phyloP scores from a whole-genome alignment of 495 filamentous ascomycete species.

The Hypoxylon fuscum region DNA sequence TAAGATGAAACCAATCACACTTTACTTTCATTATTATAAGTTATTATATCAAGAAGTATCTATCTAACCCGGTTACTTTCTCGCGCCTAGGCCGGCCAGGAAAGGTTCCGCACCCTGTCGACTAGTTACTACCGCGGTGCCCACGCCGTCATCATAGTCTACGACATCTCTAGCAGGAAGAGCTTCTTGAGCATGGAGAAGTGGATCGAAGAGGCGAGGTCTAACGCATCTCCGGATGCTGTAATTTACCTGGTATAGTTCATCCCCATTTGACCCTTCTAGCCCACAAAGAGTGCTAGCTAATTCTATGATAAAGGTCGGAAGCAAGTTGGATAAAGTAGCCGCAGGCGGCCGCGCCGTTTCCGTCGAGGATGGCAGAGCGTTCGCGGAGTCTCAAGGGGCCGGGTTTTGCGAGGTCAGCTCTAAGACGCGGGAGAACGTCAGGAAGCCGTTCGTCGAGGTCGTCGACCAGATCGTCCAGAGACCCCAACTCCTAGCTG shows the following conservation, averaged over 20 bases:
- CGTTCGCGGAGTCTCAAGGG: slow-evolving; percentile 59
- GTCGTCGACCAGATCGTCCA: slow-evolving; percentile 62
- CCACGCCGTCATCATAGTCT: slow-evolving; percentile 67
- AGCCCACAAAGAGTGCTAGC: background rate
- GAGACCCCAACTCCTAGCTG: slow-evolving; percentile 52
- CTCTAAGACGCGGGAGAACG: slow-evolving; percentile 63
- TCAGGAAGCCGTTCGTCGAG: slow-evolving; percentile 63
- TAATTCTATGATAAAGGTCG: slow-evolving; percentile 47
- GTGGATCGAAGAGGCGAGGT: slow-evolving; percentile 67
- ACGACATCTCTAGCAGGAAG: slow-evolving; percentile 65
- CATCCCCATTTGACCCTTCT: background rate
- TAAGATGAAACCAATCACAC: slow-evolving; percentile 39
- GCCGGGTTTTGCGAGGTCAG: slow-evolving; percentile 64
- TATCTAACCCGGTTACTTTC: slow-evolving; percentile 3
- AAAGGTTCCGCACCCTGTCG: slow-evolving; percentile 68
- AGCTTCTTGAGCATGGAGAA: slow-evolving; percentile 65
- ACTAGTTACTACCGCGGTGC: slow-evolving; percentile 69
- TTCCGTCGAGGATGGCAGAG: slow-evolving; percentile 58
- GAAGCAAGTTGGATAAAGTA: slow-evolving; percentile 63
- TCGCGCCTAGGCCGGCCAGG: slow-evolving; percentile 61
- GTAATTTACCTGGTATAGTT: slow-evolving; percentile 60
- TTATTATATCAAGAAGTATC: background rate
- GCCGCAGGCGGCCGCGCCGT: slow-evolving; percentile 55
- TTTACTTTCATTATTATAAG: background rate
- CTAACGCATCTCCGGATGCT: slow-evolving; percentile 61